Base-by-base conservation (phyloP, 805 yeast genomes). In the Hemisphaericaspora nanyangensis region DNA sequence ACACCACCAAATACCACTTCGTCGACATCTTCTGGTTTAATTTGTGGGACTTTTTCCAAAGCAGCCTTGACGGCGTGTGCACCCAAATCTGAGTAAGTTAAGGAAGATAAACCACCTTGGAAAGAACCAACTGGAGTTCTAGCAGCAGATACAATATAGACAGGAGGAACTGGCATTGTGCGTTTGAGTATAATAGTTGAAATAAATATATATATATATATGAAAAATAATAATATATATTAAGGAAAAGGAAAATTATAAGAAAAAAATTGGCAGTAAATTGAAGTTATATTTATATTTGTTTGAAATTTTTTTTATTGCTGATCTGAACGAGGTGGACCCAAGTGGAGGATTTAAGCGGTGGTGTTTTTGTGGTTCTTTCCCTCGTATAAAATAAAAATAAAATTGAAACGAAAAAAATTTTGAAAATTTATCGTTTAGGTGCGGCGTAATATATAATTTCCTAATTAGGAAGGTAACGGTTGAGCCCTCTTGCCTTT, bases 51-150 rank as follows among this genome's bases (percentile, higher is more conserved):
- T 55, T 85, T 82, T 40, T 70, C 88, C 46, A 90, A 66, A 10
- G 95, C 96, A 42, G 91, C 83, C 48, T 82, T 83, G 48, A 93
- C 96, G 34, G 97, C 97, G 54, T 83, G 85, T 19, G 95, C 79
- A 39, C 99, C 99, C 41, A 93, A 76, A 57, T 91, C 98, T 42
- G 82, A 79, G 58, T 83, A 89, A 35, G 79, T 68, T 54, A 85
- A 76, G 26, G 93, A 75, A 27, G 93, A 63, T 32, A 93, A 74
- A 3, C 79, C 60, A 40, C 99, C 97, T 62, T 85, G 93, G 71
- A 93, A 86, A 12, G 96, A 82, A 31, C 98, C 99, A 54, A 93
- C 78, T 54, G 99, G 99, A 16, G 99, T 93, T 74, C 99, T 85
- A 35, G 96, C 80, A 37, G 87, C 76, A 27, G 96, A 70, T 41